Base-by-base conservation (phyloP, 305 asterid genomes). In the Solanum chacoense region DNA sequence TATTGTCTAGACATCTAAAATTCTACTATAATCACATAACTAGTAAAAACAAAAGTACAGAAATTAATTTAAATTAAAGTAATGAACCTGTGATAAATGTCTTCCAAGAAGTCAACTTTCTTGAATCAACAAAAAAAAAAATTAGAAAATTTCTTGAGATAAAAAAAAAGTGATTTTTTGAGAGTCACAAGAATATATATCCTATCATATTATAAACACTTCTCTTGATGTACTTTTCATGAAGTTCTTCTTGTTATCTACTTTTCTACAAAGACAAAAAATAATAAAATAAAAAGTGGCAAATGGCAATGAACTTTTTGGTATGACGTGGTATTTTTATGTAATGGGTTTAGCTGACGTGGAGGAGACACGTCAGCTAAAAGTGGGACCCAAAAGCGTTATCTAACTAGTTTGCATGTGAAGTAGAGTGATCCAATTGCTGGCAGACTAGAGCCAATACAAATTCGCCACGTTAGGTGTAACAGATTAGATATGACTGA, bases 381-480 rank as follows among this genome's bases (percentile, higher is more conserved):
- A 8, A 11, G 88, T 79, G 89, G 91, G 88, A 24, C 73, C 90
- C 34, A 18, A 35, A 42, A 89, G 85, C 80, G 88, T 92, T 93
- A 93, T 92, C 95, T 73, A 71, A 7, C n/a, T 24, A 29, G n/a
- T 55, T 89, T 91, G 75, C 95, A 89, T 92, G 94, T 91, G 93
- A 90, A 89, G 88, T 88, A 89, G 90, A 89, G 94, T 88, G 89
- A 95, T 94, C 95, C 96, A 79, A 35, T 91, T 91, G 91, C 89
- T 90, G 90, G 91, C 85, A 42, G n/a, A 67, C 87, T 67, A 0
- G 0, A 50, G 45, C 95, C 94, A 94, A 94, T 93, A 28, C 2
- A 2, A 84, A 36, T 78, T 8, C 50, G 93, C 92, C 96, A 95
- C 95, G 93, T 91, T 84, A 24, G 22, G 45, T 2, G 6, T 71